These are phyloP conservation scores for Rhododendron mucronatum DNA, from an alignment of 148 eudicot species.

Conservation along the genomic window DNA sequence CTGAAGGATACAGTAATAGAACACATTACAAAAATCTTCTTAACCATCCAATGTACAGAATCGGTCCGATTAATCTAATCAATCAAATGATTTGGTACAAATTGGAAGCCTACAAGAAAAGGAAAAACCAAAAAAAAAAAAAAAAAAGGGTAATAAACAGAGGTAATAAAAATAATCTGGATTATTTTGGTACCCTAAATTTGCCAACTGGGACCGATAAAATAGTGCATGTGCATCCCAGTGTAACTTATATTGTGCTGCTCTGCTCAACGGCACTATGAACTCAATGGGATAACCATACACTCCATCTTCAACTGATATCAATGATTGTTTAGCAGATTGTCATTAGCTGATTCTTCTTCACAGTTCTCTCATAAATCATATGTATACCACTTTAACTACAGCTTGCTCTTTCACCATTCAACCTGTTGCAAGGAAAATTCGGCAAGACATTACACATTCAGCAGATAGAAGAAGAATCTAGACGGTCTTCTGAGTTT, in stretches of 20 bases:
- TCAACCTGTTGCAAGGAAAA: constrained; percentile 10
- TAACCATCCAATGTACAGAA: background rate
- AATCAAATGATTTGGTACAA: background rate
- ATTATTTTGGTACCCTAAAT: background rate
- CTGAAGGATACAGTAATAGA: background rate
- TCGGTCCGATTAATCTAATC: background rate
- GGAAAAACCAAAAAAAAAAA: background rate
- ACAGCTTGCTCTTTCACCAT: constrained; percentile 1
- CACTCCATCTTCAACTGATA: background rate
- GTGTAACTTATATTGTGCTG: background rate
- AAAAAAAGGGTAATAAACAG: background rate
- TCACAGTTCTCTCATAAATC: background rate
- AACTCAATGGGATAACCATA: background rate
- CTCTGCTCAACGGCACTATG: background rate
- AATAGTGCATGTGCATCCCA: constrained; percentile 1
- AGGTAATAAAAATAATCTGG: background rate
- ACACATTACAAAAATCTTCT: background rate
- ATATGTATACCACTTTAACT: constrained; percentile 1
- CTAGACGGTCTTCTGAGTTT: background rate
- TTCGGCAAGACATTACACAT: background rate
- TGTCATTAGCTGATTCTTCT: constrained; percentile 1
- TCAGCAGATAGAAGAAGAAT: background rate
- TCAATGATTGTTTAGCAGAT: background rate
- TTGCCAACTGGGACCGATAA: background rate
- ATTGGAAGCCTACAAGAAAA: background rate